phyloP scores from a whole-genome alignment of 75 land plant species.

The Azolla pinnata region DNA sequence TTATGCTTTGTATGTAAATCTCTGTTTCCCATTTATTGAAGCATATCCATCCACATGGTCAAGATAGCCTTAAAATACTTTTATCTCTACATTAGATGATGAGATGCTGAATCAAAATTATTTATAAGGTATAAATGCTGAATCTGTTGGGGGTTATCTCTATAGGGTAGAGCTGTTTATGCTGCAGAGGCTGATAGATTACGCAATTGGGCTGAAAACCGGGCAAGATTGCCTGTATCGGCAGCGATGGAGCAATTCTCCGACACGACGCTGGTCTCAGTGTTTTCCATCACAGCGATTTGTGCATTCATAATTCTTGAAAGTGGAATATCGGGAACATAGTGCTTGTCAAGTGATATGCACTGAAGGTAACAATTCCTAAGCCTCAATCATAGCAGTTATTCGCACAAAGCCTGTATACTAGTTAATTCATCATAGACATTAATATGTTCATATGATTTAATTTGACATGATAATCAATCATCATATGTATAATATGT shows the following conservation, averaged over 20 bases:
- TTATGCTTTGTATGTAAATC: not conserved
- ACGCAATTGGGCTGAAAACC: slow-evolving; percentile 89
- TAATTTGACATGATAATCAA: no score
- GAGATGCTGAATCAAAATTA: not conserved
- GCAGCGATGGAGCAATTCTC: slow-evolving; percentile 96
- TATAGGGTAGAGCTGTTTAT: slow-evolving; percentile 90
- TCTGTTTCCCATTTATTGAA: not conserved
- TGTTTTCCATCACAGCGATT: slow-evolving; percentile 84
- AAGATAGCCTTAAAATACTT: no score
- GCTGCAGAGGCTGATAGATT: slow-evolving; percentile 94
- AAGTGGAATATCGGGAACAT: slow-evolving; percentile 48
- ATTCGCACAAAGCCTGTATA: no score
- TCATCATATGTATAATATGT: no score
- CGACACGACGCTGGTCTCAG: slow-evolving; percentile 85
- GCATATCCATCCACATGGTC: not conserved
- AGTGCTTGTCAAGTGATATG: no score
- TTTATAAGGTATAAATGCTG: not conserved
- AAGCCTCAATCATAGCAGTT: no score
- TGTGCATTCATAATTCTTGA: slow-evolving; percentile 84
- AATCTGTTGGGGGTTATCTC: not conserved
- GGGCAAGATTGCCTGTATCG: slow-evolving; percentile 68
- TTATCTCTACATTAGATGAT: no score
- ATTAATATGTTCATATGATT: no score
- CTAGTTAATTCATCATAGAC: no score
- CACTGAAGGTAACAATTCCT: no score